phyloP scores from a whole-genome alignment of 1,139 yeast genomes.

The Scheffersomyces cryptocercus region DNA sequence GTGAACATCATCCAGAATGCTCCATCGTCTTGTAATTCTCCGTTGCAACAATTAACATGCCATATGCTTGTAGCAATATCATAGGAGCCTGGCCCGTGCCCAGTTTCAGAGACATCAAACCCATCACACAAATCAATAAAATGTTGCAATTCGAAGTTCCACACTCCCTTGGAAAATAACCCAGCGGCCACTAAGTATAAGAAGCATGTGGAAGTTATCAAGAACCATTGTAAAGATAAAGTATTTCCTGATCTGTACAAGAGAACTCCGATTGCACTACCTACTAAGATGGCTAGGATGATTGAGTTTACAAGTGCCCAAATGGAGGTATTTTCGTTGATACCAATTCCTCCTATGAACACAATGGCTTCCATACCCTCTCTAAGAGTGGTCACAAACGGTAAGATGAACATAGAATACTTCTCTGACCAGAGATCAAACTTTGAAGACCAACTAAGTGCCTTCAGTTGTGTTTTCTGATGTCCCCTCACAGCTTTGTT shows the following conservation, averaged over 20 bases:
- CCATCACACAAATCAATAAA: constrained; percentile 45
- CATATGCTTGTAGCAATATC: constrained; percentile 42
- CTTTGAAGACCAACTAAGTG: not conserved
- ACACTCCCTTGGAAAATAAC: constrained; percentile 45
- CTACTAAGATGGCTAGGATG: constrained; percentile 31
- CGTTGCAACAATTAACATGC: constrained; percentile 52
- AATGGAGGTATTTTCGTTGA: constrained; percentile 39
- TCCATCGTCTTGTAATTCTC: constrained; percentile 43
- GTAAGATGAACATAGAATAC: constrained; percentile 43
- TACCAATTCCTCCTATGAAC: constrained; percentile 49
- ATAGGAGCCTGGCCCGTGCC: constrained; percentile 50
- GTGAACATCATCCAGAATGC: constrained; percentile 45
- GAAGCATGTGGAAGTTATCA: constrained; percentile 41
- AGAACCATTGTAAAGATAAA: constrained; percentile 42
- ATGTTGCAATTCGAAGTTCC: constrained; percentile 46
- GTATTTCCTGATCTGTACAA: constrained; percentile 46
- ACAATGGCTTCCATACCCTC: constrained; percentile 53
- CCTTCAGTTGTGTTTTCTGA: not conserved
- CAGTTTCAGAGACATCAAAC: constrained; percentile 48
- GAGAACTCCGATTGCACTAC: constrained; percentile 34
- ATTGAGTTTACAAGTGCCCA: constrained; percentile 35
- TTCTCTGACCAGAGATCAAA: constrained; percentile 22
- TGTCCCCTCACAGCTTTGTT: constrained; percentile 6
- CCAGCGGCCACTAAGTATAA: constrained; percentile 49
- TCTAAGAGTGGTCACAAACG: constrained; percentile 46